Evolutionary conservation across 2,329 filamentous ascomycete species (phyloP).

Genomic region (Ambrosiella xylebori): DNA sequence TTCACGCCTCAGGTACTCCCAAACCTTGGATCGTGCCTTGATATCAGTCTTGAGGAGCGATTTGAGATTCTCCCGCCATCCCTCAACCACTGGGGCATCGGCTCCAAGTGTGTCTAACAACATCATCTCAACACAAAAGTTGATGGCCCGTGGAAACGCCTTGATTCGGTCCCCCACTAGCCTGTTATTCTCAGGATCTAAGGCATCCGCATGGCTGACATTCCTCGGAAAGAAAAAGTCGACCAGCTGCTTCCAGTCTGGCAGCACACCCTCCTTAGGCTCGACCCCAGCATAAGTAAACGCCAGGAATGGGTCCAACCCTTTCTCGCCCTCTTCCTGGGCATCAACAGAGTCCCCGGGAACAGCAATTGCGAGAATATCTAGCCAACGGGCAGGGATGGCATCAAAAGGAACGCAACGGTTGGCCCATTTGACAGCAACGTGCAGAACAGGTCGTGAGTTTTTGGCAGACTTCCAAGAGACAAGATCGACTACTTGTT

Average conservation of each 20-base stretch:
- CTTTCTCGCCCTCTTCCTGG: slow-evolving; percentile 74
- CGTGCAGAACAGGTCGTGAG: slow-evolving; percentile 55
- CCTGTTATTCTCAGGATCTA: slow-evolving; percentile 14
- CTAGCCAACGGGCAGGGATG: slow-evolving; percentile 67
- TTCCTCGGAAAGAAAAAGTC: slow-evolving; percentile 14
- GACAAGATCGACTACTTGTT: slow-evolving; percentile 45
- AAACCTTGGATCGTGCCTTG: slow-evolving; percentile 41
- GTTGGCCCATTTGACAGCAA: slow-evolving; percentile 78
- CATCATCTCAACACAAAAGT: slow-evolving; percentile 43
- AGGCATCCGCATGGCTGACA: slow-evolving; percentile 20
- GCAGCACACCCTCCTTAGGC: slow-evolving; percentile 20
- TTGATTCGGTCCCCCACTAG: slow-evolving; percentile 30
- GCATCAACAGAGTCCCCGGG: slow-evolving; percentile 50
- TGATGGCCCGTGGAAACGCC: slow-evolving; percentile 51
- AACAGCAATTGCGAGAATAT: slow-evolving; percentile 61
- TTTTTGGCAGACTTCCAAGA: slow-evolving; percentile 33
- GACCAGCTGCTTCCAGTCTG: slow-evolving; percentile 35
- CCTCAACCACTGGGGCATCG: slow-evolving; percentile 46
- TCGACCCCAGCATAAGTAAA: slow-evolving; percentile 27
- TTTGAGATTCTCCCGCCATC: slow-evolving; percentile 72
- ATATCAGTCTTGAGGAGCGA: slow-evolving; percentile 54
- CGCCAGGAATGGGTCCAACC: slow-evolving; percentile 52
- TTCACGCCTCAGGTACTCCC: slow-evolving; percentile 23
- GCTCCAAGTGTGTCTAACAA: slow-evolving; percentile 30
- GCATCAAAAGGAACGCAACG: slow-evolving; percentile 68